Conservation (phyloP, 2,329 filamentous ascomycete genomes). For the Cryphonectria naterciae region DNA sequence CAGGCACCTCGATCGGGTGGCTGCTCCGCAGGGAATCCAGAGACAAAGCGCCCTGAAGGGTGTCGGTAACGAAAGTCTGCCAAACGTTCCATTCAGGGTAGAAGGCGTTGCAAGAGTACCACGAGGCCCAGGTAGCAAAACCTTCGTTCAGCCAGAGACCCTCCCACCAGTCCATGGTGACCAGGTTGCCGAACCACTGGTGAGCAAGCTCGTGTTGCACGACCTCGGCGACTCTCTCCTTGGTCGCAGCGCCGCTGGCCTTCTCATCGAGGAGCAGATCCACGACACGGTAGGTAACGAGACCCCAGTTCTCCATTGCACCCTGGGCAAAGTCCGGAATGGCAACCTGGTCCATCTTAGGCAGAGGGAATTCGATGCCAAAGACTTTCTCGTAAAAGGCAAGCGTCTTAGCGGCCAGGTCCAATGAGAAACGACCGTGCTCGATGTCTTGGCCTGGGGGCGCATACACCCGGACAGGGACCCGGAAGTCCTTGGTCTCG, state of each 20-base stretch:
- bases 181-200: constrained; percentile 90
- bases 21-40: constrained; percentile 92
- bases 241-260: constrained; percentile 83
- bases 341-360: constrained; percentile 96
- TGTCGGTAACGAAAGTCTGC: constrained; percentile 93
- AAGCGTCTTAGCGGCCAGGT: constrained; percentile 86
- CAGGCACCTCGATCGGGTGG: constrained; percentile 94
- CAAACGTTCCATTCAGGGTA: constrained; percentile 99
- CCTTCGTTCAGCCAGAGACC: constrained; percentile 90
- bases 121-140: constrained; percentile 86
- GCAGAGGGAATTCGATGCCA: constrained; percentile 81
- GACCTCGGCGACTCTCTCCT: constrained; percentile 91
- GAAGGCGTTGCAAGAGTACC: constrained; percentile 88
- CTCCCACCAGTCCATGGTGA: constrained; percentile 96
- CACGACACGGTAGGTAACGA: constrained; percentile 93
- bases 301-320: constrained; percentile 98
- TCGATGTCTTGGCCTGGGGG: constrained; percentile 89
- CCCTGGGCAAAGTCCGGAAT: constrained; percentile 95
- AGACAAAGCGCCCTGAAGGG: constrained; percentile 82
- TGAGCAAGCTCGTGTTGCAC: constrained; percentile 96
- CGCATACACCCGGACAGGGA: constrained; percentile 92
- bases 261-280: constrained; percentile 91
- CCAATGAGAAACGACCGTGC: constrained; percentile 86
- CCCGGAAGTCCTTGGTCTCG: constrained; percentile 87
- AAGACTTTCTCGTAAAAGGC: constrained; percentile 97